Base-by-base conservation (phyloP, 2,329 filamentous ascomycete species). In the Madurella fahalii region DNA sequence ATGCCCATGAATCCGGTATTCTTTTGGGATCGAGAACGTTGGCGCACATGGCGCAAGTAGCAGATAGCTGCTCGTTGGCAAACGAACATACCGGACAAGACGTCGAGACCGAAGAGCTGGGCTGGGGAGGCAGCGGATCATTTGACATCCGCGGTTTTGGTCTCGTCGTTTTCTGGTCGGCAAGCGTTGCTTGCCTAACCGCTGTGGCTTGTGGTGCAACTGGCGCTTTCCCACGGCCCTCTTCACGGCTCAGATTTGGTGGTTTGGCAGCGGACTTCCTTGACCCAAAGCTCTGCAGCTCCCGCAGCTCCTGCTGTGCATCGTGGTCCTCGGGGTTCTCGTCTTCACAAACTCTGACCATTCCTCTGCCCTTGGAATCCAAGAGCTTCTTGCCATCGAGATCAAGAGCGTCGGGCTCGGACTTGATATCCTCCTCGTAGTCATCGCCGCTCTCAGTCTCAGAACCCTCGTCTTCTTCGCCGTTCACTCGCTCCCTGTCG, bases 311-410 rank as follows among this genome's bases (percentile, higher is more conserved):
- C 31, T 79, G 76, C 63, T 79, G 75, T 2, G 75, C 78, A 63
- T 83, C 75, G 16, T 76, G 72, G 52, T 86, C 83, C 39, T 80
- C 77, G 2, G 64, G 64, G 39, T 77, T 66, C 76, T 90, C 86
- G 43, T 87, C 86, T 58, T 85, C 86, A 65, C 90, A 94, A 1
- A 94, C 83, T 62, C 82, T 87, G 57, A 93, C 73, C 77, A 95
- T 77, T 12, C 80, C 79, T 17, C 79, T 76, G 0, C 87, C 89
- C 50, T 86, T 80, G 9, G 75, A 74, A 64, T 92, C 89, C 18
- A 86, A 69, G 44, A 92, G 72, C 56, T 74, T 78, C 50, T 75
- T 79, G 1, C 87, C 86, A 61, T 90, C 77, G 15, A 84, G 72
- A 68, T 90, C 86, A 11, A 84, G 61, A 1, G 82, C 83, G 52